Percentiles rank a stretch among this genome's conserved stretches.
phyloP scores from a whole-genome alignment of 352 stramenopile genomes.

The Pythium myriotylum region DNA sequence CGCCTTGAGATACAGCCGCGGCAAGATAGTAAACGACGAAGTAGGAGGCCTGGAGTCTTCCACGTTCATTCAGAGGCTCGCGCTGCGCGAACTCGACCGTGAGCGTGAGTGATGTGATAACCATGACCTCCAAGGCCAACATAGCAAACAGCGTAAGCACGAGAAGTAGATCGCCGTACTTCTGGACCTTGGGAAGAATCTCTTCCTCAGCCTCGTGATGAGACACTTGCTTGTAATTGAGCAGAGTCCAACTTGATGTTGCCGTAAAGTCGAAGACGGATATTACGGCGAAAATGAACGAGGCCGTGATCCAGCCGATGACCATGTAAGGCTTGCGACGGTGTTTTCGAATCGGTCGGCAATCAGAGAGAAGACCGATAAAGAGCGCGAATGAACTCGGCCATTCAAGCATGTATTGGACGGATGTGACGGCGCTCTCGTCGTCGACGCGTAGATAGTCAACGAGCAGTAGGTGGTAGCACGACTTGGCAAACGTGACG shows the following conservation, averaged over 20 bases:
- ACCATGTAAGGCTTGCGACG: constrained; percentile 92
- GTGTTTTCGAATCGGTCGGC: constrained; percentile 84
- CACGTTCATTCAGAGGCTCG: constrained; percentile 45
- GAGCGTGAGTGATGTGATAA: constrained; percentile 41
- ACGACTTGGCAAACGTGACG: constrained; percentile 35
- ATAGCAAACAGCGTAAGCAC: constrained; percentile 30
- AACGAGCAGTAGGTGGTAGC: constrained; percentile 47
- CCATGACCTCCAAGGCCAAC: constrained; percentile 44
- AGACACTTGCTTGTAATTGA: constrained; percentile 8
- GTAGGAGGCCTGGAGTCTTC: constrained; percentile 45
- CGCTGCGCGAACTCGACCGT: constrained; percentile 58
- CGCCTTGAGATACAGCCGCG: constrained; percentile 29
- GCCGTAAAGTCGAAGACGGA: constrained; percentile 20
- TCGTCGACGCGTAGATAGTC: constrained; percentile 36
- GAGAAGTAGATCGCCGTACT: too few relatives aligned
- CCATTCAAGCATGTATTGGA: constrained; percentile 56
- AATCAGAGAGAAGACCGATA: constrained; percentile 87
- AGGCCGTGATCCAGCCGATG: constrained; percentile 39
- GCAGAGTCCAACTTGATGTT: constrained; percentile 4
- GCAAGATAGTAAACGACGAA: constrained; percentile 49
- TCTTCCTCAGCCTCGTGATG: background rate
- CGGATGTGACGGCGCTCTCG: constrained; percentile 32
- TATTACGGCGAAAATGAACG: constrained; percentile 11
- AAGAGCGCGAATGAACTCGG: constrained; percentile 75
- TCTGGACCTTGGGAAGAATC: background rate